Percentiles rank a stretch among this genome's conserved stretches.
Evolutionary conservation across 768 basidiomycete species (phyloP).

Genomic region (Rubroboletus pulcherrimus): DNA sequence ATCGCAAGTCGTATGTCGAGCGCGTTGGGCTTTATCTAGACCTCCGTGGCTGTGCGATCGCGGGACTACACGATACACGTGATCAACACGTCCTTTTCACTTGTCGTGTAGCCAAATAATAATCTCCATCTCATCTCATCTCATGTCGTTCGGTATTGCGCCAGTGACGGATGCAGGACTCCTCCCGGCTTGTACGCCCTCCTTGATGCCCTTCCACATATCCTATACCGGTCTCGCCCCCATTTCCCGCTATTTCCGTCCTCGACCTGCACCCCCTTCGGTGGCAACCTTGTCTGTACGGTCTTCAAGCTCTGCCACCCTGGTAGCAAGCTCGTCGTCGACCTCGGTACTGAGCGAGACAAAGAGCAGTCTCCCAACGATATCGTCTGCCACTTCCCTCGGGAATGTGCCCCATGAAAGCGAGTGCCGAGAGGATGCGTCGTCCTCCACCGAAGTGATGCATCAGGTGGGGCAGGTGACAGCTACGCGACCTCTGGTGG

Average conservation of each 20-base stretch:
- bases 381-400: slow-evolving; percentile 5
- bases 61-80: not conserved
- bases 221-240: slow-evolving; percentile 67
- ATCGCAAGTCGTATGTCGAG: slow-evolving; percentile 21
- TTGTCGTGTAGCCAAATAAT: too few species aligned
- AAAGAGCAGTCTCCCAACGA: not conserved
- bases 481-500: not conserved
- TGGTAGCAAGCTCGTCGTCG: slow-evolving; percentile 9
- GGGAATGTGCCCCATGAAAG: not conserved
- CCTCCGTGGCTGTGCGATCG: slow-evolving; percentile 6
- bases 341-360: slow-evolving; percentile 4
- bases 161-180: not conserved
- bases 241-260: slow-evolving; percentile 68
- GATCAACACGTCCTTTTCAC: not conserved
- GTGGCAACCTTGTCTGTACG: slow-evolving; percentile 3
- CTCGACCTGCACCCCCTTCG: slow-evolving; percentile 36
- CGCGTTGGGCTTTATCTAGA: not conserved
- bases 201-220: slow-evolving; percentile 84
- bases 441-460: not conserved
- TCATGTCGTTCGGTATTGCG: slow-evolving; percentile 23
- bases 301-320: slow-evolving; percentile 14
- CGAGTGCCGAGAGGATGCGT: not conserved
- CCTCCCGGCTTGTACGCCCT: slow-evolving; percentile 47
- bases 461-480: not conserved
- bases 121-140: too few species aligned